These are phyloP conservation scores for Gnomoniopsis sp. DNA, from an alignment of 2,329 filamentous ascomycete genomes.

Conservation along the genomic window DNA sequence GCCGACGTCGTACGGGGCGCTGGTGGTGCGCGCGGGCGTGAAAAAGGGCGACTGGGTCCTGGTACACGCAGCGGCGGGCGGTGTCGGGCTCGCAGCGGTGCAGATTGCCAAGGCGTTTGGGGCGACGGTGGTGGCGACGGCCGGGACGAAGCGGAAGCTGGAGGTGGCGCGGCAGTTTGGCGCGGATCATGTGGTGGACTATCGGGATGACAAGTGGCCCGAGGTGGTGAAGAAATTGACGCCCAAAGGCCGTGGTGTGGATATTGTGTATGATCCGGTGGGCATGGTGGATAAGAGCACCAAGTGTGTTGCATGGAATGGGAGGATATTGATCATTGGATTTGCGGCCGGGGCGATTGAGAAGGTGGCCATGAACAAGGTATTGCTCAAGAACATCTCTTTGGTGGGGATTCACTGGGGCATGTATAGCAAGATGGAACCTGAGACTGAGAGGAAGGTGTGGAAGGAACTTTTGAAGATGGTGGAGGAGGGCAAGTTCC, in stretches of 20 bases:
- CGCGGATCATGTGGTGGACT: conserved; percentile 80
- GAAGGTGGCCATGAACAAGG: conserved; percentile 88
- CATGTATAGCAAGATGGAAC: conserved; percentile 72
- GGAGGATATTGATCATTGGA: conserved; percentile 79
- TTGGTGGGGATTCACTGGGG: conserved; percentile 93
- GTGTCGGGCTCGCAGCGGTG: conserved; percentile 86
- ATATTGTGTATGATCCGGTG: conserved; percentile 94
- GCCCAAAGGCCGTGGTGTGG: conserved; percentile 69
- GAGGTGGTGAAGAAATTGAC: conserved; percentile 72
- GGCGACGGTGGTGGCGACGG: conserved; percentile 90
- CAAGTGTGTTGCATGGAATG: conserved; percentile 94
- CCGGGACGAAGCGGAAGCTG: conserved; percentile 75
- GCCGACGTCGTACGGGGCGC: conserved; percentile 80
- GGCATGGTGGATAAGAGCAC: conserved; percentile 83
- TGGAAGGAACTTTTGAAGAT: conserved; percentile 81
- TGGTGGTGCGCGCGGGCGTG: conserved; percentile 74
- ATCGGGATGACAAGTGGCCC: conserved; percentile 63
- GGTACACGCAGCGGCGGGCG: conserved; percentile 88
- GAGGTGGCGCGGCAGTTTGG: conserved; percentile 76
- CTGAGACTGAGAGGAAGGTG: conserved; percentile 64
- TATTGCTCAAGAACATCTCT: conserved; percentile 88
- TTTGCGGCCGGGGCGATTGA: conserved; percentile 87
- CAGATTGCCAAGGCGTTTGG: conserved; percentile 91
- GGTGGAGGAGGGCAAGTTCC: conserved; percentile 74
- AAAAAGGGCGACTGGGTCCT: conserved; percentile 82